Evolutionary conservation across 805 yeast genomes (phyloP).

Genomic region (Schwanniomyces yamadae): DNA sequence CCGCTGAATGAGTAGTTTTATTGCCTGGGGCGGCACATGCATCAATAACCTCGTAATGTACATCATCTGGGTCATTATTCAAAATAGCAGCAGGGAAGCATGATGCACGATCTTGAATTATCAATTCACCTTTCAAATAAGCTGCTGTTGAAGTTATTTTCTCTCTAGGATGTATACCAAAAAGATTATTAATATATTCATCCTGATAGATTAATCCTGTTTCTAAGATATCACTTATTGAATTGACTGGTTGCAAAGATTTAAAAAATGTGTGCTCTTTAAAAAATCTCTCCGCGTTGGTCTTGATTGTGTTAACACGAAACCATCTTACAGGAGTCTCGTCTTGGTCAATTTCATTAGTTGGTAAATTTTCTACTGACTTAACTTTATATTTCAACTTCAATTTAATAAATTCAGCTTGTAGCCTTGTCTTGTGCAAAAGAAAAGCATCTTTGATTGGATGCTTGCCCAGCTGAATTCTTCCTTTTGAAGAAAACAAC

Average conservation of each 20-base stretch:
- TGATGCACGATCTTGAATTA: conserved; percentile 94
- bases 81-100: conserved; percentile 92
- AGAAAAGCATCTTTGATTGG: conserved; percentile 80
- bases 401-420: conserved; percentile 77
- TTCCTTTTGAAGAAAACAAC: conserved; percentile 67
- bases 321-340: conserved; percentile 81
- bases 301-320: conserved; percentile 64
- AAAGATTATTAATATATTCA: conserved; percentile 68
- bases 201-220: conserved; percentile 72
- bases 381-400: conserved; percentile 70
- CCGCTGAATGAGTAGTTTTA: conserved; percentile 90
- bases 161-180: conserved; percentile 79
- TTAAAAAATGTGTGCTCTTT: conserved; percentile 36
- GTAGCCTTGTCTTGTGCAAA: conserved; percentile 74
- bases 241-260: conserved; percentile 45
- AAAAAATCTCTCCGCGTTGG: conserved; percentile 38
- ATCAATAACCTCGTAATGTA: conserved; percentile 70
- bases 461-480: conserved; percentile 87
- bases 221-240: conserved; percentile 32
- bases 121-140: conserved; percentile 73
- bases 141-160: conserved; percentile 64
- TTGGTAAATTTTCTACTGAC: conserved; percentile 47
- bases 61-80: conserved; percentile 46
- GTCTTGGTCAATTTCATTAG: conserved; percentile 29
- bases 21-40: conserved; percentile 99